Conservation (phyloP, 2,329 filamentous ascomycete species). For the Orbilia ellipsospora region DNA sequence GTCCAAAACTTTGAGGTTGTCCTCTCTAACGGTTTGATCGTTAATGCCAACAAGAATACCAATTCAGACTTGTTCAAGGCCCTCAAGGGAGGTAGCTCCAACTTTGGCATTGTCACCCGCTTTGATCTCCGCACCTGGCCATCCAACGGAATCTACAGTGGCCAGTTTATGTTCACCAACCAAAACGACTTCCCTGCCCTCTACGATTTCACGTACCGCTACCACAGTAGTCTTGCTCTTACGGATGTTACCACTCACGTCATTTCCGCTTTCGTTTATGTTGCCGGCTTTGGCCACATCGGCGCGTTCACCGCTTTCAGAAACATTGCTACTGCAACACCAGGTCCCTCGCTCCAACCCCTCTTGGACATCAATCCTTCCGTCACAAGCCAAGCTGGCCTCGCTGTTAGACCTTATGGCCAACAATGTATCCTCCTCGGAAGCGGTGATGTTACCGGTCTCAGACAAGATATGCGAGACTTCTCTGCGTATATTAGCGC, state of each 20-base stretch:
- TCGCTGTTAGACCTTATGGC: slow-evolving; percentile 29
- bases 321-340: slow-evolving; percentile 8
- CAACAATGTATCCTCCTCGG: slow-evolving; percentile 28
- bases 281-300: slow-evolving; percentile 22
- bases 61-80: slow-evolving; percentile 64
- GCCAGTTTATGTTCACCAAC: slow-evolving; percentile 27
- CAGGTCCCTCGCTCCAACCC: slow-evolving; percentile 20
- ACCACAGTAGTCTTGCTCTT: too few relatives aligned
- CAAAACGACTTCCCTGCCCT: slow-evolving; percentile 19
- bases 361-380: slow-evolving; percentile 24
- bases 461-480: slow-evolving; percentile 46
- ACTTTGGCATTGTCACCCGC: slow-evolving; percentile 62
- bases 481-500: slow-evolving; percentile 30
- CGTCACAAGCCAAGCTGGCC: slow-evolving; percentile 6
- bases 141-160: slow-evolving; percentile 27
- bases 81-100: slow-evolving; percentile 62
- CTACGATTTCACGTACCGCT: slow-evolving; percentile 27
- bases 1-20: slow-evolving; percentile 67
- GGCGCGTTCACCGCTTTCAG: slow-evolving; percentile 51
- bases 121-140: slow-evolving; percentile 59
- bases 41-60: slow-evolving; percentile 63
- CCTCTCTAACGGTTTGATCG: slow-evolving; percentile 64
- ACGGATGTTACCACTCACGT: slow-evolving; percentile 25
- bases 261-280: slow-evolving; percentile 49
- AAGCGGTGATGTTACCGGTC: slow-evolving; percentile 19